Base-by-base conservation (phyloP, 2,329 filamentous ascomycete species). In the Monosporascus sp. region DNA sequence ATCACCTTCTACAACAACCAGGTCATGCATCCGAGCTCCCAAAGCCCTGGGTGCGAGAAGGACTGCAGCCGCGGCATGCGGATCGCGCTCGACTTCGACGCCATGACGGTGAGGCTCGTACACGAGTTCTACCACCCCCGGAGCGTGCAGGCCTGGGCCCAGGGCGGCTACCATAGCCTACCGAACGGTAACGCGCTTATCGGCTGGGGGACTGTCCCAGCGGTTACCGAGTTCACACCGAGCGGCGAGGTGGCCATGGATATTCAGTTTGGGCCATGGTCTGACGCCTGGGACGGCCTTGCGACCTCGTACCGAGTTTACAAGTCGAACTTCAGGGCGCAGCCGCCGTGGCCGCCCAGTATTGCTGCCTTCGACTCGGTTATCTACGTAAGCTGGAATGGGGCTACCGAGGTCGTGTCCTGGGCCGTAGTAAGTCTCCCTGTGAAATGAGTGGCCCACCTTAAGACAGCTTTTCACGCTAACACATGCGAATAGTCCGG, bases 171-270 rank as follows among this genome's bases (percentile, higher is more conserved):
- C 35, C 81, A 86, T 57, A 60, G 80, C 6, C 71, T 85, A 0
- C 73, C 77, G 0, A 76, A 76, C 50, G 77, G 77, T 37, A 78
- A 81, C 53, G 74, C 75, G 7, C 67, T 85, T 43, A 75, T 85
- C 37, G 78, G 79, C 56, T 85, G 81, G 80, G 81, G 82, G 5
- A 74, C 72, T 0, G 72, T 74, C 19, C 76, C 76, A 0, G 74
- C 74, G 3, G 60, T 77, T 22, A 79, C 75, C 7, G 77, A 78
- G 58, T 74, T 78, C 59, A 70, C 70, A 0, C 59, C 68, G 1
- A 72, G 77, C n/a, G 80, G 80, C 8, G 65, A 72, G 8, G 63
- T 76, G 3, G 68, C 84, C 19, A 81, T 81, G 70, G 78, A 84
- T 54, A 72, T 69, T 6, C 61, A 62, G 41, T 45, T 59, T 17